Evolutionary conservation across 1,139 yeast genomes (phyloP).

Genomic region (Zygotorulaspora mrakii): DNA sequence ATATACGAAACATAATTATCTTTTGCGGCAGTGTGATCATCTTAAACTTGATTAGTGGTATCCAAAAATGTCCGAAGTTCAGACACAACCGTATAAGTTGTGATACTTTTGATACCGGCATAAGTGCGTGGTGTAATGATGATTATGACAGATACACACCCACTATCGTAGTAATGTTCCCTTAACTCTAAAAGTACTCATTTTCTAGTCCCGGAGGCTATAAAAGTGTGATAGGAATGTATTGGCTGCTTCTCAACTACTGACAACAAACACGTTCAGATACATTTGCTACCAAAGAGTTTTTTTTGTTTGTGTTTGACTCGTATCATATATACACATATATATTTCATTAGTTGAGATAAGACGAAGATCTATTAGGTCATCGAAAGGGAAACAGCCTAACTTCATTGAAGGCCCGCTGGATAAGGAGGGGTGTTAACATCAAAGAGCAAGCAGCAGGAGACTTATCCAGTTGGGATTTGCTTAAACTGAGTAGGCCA

Average conservation of each 20-base stretch:
- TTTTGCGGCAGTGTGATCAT: background rate
- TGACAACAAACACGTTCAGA: no score
- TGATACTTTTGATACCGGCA: conserved; percentile 3
- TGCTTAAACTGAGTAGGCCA: background rate
- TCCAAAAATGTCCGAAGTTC: conserved; percentile 3
- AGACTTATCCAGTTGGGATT: conserved; percentile 2
- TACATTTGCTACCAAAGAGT: background rate
- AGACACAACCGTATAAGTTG: conserved; percentile 2
- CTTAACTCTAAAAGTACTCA: conserved; percentile 7
- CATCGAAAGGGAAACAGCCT: conserved; percentile 1
- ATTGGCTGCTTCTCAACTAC: no score
- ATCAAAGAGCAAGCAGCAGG: conserved; percentile 2
- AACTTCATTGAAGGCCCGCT: conserved; percentile 1
- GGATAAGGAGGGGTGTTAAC: conserved; percentile 4
- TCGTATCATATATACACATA: background rate
- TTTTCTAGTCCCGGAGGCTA: background rate
- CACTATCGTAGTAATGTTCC: conserved; percentile 5
- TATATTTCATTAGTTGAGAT: background rate
- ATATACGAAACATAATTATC: no score
- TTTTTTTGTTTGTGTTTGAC: background rate
- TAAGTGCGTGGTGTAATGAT: conserved; percentile 14
- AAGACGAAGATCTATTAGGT: background rate
- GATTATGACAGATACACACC: conserved; percentile 5
- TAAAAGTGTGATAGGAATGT: background rate
- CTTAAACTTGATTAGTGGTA: conserved; percentile 1